Conservation (phyloP, 2,329 filamentous ascomycete genomes). For the Pseudopyricularia cyperi region DNA sequence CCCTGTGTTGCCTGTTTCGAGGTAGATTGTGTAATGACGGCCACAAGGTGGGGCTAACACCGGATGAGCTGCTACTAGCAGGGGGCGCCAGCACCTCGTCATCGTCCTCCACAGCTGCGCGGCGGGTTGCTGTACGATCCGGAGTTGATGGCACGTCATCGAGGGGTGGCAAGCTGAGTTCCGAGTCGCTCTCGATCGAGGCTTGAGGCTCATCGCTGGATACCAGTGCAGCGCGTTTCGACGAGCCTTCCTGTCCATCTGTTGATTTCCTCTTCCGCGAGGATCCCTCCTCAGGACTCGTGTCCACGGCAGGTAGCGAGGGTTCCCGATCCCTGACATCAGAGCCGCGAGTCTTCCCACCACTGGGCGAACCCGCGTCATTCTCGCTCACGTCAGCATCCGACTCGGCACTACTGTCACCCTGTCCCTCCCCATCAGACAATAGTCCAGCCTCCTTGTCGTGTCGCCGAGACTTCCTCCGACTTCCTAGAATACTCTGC, state of each 20-base stretch:
- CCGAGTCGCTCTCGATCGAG: conserved; percentile 12
- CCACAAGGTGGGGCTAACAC: conserved; percentile 30
- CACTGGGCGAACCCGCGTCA: background rate
- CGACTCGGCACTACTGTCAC: background rate
- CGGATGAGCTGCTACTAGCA: conserved; percentile 34
- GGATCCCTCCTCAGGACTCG: conserved; percentile 11
- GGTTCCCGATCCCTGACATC: background rate
- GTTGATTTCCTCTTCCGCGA: conserved; percentile 45
- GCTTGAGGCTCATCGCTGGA: conserved; percentile 8
- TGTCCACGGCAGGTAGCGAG: conserved; percentile 2
- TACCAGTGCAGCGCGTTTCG: conserved; percentile 16
- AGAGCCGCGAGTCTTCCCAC: background rate
- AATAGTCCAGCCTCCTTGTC: conserved; percentile 9
- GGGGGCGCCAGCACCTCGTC: conserved; percentile 42
- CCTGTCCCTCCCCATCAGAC: conserved; percentile 10
- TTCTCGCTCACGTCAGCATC: background rate
- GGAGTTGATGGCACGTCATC: conserved; percentile 4
- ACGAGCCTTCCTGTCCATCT: conserved; percentile 24
- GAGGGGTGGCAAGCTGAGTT: conserved; percentile 4
- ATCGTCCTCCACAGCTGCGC: conserved; percentile 15
- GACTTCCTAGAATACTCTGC: conserved; percentile 46
- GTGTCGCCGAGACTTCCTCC: conserved; percentile 23
- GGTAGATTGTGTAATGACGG: conserved; percentile 38
- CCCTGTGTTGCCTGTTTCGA: conserved; percentile 20
- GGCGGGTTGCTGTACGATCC: conserved; percentile 3